Base-by-base conservation (phyloP, 441 rosid genomes). In the Melastoma candidum region DNA sequence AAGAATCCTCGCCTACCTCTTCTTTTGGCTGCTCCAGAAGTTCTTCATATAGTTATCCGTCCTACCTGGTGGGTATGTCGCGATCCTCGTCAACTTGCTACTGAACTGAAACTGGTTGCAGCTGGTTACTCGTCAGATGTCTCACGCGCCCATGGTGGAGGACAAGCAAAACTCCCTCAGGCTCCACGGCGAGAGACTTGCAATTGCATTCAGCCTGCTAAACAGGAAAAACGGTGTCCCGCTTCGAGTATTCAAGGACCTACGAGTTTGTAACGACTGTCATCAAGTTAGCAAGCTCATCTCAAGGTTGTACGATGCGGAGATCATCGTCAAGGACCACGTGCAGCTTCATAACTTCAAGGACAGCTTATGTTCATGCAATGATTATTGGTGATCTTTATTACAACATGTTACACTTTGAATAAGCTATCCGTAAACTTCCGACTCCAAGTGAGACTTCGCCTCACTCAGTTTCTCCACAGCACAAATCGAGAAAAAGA, bases 101-200 rank as follows among this genome's bases (percentile, higher is more conserved):
- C 22, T 17, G 22, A 17, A 17, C 22, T 17, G 39, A 77, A 51
- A 54, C 56, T 90, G 7, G 63, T 58, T 4, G 69, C 69, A 1
- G 51, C 27, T 3, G 89, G 89, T 11, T 82, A 84, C 62, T 48
- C 27, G 12, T 84, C 87, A 0, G 87, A 84, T 47, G 48, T 44
- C 46, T 77, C 87, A 11, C 87, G 87, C 92, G 11, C 68, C 77
- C 0, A 63, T 76, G 74, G 71, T 86, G 0, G 78, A 74, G 24
- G 48, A 74, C 27, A 80, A 74, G 70, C 76, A 63, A 50, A 61
- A 65, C 48, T 74, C 79, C 32, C 75, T 82, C 7, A 78, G 58
- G 73, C 77, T 83, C 51, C 95, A 83, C 27, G 83, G 92, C 41
- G 90, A 87, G 68, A 79, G 92, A 63, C 89, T 87, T 36, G 90